Conservation (phyloP, 805 yeast genomes). For the Saturnispora kantuleensis region DNA sequence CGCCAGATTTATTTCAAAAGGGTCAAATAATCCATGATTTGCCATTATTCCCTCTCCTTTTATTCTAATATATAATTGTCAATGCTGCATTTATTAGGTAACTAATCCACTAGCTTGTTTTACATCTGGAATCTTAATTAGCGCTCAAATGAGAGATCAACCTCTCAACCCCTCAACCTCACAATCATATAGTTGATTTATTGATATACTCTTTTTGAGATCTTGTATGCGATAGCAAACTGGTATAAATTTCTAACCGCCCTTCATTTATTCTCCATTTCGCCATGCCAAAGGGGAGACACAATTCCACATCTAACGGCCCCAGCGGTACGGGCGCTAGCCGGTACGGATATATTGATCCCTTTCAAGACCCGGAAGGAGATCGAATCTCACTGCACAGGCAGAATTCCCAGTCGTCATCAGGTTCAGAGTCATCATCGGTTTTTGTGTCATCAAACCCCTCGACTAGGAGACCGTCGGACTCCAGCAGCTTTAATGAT, state of each 20-base stretch:
- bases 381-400: constrained; percentile 2
- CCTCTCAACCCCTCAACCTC: too few relatives aligned
- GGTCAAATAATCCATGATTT: too few relatives aligned
- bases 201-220: too few relatives aligned
- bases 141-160: too few relatives aligned
- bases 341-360: constrained; percentile 7
- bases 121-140: too few relatives aligned
- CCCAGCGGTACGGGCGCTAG: background rate
- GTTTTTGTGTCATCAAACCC: constrained; percentile 45
- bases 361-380: background rate
- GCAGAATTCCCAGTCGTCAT: background rate
- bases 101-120: too few relatives aligned
- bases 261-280: background rate
- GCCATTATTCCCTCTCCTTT: too few relatives aligned
- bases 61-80: too few relatives aligned
- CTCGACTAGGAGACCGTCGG: constrained; percentile 48
- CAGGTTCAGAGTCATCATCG: constrained; percentile 15
- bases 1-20: too few relatives aligned
- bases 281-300: constrained; percentile 1
- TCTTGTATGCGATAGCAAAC: too few relatives aligned
- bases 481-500: constrained; percentile 74
- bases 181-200: too few relatives aligned
- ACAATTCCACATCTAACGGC: background rate
- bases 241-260: background rate
- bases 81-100: too few relatives aligned